A percentile compares a stretch with the other conserved stretches of the same genome.
phyloP scores from a whole-genome alignment of 192 early-diverging fungal species.

The Lobosporangium transversale region DNA sequence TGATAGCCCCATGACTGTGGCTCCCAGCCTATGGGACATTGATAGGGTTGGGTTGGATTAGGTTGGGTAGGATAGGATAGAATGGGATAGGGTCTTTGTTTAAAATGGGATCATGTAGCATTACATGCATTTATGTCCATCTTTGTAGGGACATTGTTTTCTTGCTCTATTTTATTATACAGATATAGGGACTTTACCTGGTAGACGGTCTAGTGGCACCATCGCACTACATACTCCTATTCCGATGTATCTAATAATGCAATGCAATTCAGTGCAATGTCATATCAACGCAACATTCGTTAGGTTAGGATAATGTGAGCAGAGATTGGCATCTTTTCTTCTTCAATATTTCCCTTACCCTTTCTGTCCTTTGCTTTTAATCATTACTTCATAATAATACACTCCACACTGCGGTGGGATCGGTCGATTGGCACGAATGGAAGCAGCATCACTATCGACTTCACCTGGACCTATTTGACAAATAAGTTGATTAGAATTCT shows the following conservation, averaged over 20 bases:
- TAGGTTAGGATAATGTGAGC: background rate
- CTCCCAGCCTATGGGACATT: conserved; percentile 87
- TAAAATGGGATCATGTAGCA: no score
- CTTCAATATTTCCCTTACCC: conserved; percentile 61
- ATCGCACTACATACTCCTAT: conserved; percentile 80
- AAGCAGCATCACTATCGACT: conserved; percentile 82
- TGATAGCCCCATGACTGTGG: conserved; percentile 94
- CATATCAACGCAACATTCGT: background rate
- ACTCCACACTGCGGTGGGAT: conserved; percentile 89
- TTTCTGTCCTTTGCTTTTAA: conserved; percentile 87
- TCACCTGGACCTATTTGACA: conserved; percentile 65
- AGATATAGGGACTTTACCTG: no score
- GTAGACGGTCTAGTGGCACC: conserved; percentile 73
- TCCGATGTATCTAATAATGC: conserved; percentile 71
- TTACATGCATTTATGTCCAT: no score
- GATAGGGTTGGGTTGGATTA: no score
- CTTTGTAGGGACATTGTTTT: no score
- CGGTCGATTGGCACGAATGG: conserved; percentile 80
- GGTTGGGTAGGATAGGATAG: no score
- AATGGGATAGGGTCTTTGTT: no score
- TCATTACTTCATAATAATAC: conserved; percentile 91
- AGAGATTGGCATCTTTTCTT: background rate
- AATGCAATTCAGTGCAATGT: no score
- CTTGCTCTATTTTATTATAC: no score
- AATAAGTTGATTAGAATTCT: no score